A percentile compares a stretch with the other conserved stretches of the same genome.
phyloP scores from a whole-genome alignment of 164 flowering plant species.

The Macadamia integrifolia region DNA sequence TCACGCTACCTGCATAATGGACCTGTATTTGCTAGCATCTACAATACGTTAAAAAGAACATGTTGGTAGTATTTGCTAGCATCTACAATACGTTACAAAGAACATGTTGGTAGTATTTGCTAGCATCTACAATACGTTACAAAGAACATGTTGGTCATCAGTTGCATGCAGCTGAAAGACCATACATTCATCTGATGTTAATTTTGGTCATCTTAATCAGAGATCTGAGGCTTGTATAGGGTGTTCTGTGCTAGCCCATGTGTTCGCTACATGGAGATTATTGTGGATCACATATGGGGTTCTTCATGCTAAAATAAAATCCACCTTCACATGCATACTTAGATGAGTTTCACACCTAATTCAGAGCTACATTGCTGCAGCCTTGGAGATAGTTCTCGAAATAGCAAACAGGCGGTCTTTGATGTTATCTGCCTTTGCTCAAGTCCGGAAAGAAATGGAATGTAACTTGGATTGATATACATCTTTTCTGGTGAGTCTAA shows the following conservation, averaged over 20 bases:
- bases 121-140: not conserved
- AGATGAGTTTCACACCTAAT: not conserved
- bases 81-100: not conserved
- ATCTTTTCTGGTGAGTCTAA: not conserved
- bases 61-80: not conserved
- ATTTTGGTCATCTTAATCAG: not conserved
- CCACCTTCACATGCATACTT: not conserved
- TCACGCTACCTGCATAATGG: not conserved
- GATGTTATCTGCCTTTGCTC: slow-evolving; percentile 46
- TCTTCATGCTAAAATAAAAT: not conserved
- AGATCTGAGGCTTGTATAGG: not conserved
- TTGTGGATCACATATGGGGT: not conserved
- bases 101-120: not conserved
- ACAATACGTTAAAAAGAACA: not conserved
- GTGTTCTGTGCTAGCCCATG: too few relatives aligned
- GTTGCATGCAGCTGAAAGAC: not conserved
- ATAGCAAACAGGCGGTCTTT: slow-evolving; percentile 67
- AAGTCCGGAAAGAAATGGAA: slow-evolving; percentile 32
- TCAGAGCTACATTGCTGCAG: slow-evolving; percentile 32
- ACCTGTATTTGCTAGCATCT: not conserved
- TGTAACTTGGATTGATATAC: slow-evolving; percentile 10
- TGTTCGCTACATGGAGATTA: not conserved
- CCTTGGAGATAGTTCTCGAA: slow-evolving; percentile 58
- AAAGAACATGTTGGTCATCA: not conserved
- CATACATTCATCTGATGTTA: not conserved